Evolutionary conservation across 257 asterid species (phyloP).

Genomic region (Cordia subcordata): DNA sequence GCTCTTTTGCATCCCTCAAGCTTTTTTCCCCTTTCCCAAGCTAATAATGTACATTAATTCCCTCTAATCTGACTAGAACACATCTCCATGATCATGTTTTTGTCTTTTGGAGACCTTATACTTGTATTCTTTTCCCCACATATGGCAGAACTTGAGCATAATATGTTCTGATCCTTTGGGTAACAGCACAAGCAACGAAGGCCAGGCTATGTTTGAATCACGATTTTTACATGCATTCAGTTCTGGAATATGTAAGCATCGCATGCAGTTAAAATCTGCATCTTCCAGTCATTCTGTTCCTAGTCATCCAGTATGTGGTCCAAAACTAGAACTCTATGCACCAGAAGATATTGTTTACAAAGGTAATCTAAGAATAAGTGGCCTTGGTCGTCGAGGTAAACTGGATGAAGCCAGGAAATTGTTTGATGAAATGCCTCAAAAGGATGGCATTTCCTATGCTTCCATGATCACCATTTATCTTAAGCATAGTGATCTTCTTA

Average conservation of each 20-base stretch:
- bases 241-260: background rate
- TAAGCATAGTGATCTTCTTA: conserved; percentile 44
- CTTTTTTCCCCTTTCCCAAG: too few species aligned
- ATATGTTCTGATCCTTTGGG: too few species aligned
- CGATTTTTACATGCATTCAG: background rate
- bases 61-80: too few species aligned
- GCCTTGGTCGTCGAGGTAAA: conserved; percentile 9
- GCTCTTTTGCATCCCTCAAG: too few species aligned
- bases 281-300: background rate
- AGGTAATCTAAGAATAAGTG: conserved; percentile 7
- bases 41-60: too few species aligned
- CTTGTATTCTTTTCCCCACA: too few species aligned
- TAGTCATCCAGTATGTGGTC: background rate
- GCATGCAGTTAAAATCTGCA: background rate
- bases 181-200: too few species aligned
- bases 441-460: conserved; percentile 66
- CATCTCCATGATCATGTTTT: too few species aligned
- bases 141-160: too few species aligned
- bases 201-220: background rate
- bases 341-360: conserved; percentile 1
- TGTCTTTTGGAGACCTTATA: too few species aligned
- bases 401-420: conserved; percentile 22
- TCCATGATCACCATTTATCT: conserved; percentile 74
- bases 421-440: conserved; percentile 70
- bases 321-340: background rate